Conservation (phyloP, 2,329 filamentous ascomycete species). For the Rhinocladiella mackenziei region DNA sequence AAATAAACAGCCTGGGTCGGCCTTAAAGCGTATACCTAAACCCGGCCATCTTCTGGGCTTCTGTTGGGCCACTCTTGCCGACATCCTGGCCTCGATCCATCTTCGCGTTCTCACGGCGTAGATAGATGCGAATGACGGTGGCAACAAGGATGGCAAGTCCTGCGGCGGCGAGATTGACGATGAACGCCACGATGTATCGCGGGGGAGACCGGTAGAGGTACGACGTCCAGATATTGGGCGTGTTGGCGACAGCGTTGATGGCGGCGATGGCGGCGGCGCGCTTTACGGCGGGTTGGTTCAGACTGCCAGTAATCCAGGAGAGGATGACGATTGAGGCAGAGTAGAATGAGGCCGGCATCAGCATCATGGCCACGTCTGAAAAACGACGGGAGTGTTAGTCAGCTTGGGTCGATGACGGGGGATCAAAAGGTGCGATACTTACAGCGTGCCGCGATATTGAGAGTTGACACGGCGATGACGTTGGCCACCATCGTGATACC, state of each 20-base stretch:
- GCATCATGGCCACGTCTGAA: conserved; percentile 61
- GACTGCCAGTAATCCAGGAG: conserved; percentile 70
- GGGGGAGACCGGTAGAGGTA: conserved; percentile 30
- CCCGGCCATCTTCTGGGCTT: conserved; percentile 25
- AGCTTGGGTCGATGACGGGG: too few relatives aligned
- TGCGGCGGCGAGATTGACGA: conserved; percentile 27
- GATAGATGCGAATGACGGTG: conserved; percentile 24
- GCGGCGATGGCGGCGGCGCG: conserved; percentile 67
- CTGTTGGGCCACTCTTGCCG: conserved; percentile 28
- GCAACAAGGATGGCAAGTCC: conserved; percentile 27
- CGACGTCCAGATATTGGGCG: conserved; percentile 26
- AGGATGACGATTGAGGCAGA: conserved; percentile 60
- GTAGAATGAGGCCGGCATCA: conserved; percentile 50
- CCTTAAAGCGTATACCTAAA: conserved; percentile 25
- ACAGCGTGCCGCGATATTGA: conserved; percentile 55
- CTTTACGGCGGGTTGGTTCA: conserved; percentile 72
- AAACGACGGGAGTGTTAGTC: neutral
- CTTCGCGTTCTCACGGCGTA: conserved; percentile 28
- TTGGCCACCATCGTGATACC: conserved; percentile 60
- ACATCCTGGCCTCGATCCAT: conserved; percentile 26
- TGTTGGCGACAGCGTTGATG: conserved; percentile 70
- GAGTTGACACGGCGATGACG: conserved; percentile 64
- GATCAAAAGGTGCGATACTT: too few relatives aligned
- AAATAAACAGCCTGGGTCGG: too few relatives aligned
- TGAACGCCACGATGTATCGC: conserved; percentile 30